These are phyloP conservation scores for Tolypocladium guangdongense DNA, from an alignment of 2,329 filamentous ascomycete genomes.

Conservation along the genomic window DNA sequence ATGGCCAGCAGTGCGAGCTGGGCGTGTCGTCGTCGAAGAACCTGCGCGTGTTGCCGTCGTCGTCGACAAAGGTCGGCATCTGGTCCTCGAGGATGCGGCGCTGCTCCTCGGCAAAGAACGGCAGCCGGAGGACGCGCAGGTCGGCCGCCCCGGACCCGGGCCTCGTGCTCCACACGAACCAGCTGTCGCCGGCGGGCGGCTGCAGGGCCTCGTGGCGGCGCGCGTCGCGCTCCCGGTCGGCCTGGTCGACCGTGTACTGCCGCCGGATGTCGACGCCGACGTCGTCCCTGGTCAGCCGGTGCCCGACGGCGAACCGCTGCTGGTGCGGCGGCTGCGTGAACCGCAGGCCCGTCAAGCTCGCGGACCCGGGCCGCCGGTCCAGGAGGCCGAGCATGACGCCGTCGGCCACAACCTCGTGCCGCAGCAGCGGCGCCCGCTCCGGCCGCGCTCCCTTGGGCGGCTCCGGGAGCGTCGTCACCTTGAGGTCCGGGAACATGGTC, in stretches of 20 bases:
- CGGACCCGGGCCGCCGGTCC: conserved; percentile 13
- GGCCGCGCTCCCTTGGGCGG: background rate
- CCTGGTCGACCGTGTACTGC: conserved; percentile 11
- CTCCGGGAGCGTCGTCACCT: conserved; percentile 8
- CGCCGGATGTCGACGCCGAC: conserved; percentile 8
- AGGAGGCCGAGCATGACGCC: conserved; percentile 21
- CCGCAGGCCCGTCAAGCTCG: conserved; percentile 14
- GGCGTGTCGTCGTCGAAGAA: too few species aligned
- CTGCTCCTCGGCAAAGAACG: too few species aligned
- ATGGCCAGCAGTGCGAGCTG: too few species aligned
- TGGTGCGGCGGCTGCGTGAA: conserved; percentile 27
- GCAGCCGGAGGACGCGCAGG: too few species aligned
- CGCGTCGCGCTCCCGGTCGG: background rate
- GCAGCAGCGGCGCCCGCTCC: conserved; percentile 12
- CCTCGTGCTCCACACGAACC: too few species aligned
- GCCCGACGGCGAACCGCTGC: conserved; percentile 19
- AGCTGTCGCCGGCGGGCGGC: too few species aligned
- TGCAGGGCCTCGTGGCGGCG: background rate
- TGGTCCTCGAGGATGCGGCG: too few species aligned
- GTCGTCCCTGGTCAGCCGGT: conserved; percentile 5
- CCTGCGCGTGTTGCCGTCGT: too few species aligned
- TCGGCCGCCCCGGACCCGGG: too few species aligned
- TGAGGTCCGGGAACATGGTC: conserved; percentile 25
- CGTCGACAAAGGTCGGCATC: too few species aligned
- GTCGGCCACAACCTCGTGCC: conserved; percentile 19